phyloP scores from a whole-genome alignment of 2,329 filamentous ascomycete species.

The Neopestalotiopsis sp. region DNA sequence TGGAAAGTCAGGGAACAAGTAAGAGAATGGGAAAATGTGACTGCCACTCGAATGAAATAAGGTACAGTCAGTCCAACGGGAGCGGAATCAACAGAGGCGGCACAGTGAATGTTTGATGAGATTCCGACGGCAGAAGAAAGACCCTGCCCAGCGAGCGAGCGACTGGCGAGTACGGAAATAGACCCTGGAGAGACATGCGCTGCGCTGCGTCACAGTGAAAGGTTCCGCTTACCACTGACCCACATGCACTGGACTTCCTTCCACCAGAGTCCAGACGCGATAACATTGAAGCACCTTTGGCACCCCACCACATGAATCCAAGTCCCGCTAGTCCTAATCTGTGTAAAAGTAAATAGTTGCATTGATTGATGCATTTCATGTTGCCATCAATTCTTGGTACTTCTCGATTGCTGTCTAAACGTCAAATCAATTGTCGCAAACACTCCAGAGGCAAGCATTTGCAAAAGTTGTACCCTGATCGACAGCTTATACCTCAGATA shows the following conservation, averaged over 20 bases:
- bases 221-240: not conserved
- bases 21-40: not conserved
- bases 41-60: not conserved
- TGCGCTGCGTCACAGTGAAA: not conserved
- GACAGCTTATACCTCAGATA: not conserved
- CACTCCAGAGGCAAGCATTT: not conserved
- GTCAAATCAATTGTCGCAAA: not conserved
- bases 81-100: not conserved
- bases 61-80: not conserved
- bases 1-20: not conserved
- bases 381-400: not conserved
- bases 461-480: not conserved
- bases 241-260: no score
- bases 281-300: not conserved
- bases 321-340: conserved; percentile 29
- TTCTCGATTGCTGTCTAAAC: not conserved
- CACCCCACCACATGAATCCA: not conserved
- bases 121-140: not conserved
- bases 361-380: not conserved
- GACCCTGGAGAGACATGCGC: not conserved
- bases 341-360: conserved; percentile 46
- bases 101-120: not conserved
- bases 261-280: not conserved
- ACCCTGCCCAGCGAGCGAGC: not conserved
- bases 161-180: not conserved